phyloP scores from a whole-genome alignment of 2,329 filamentous ascomycete genomes.

The Orbilia brochopaga region DNA sequence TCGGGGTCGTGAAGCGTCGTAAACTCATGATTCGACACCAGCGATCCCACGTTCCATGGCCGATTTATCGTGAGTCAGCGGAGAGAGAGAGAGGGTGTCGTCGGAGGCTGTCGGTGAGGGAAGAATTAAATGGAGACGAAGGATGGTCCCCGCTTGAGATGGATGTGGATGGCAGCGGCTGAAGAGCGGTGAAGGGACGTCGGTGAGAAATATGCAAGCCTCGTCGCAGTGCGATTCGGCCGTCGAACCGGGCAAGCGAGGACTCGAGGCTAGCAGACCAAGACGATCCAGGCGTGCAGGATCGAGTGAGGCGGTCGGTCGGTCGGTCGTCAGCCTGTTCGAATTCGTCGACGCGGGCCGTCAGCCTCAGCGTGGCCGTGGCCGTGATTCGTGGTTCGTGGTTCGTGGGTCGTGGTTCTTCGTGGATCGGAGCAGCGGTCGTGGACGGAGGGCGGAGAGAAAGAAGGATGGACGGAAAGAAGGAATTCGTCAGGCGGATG shows the following conservation, averaged over 20 bases:
- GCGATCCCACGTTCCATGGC: constrained; percentile 19
- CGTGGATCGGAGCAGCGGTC: too few species aligned
- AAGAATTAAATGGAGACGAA: background rate
- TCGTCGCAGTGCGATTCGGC: constrained; percentile 1
- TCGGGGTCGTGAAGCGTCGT: constrained; percentile 41
- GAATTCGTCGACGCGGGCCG: too few species aligned
- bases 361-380: too few species aligned
- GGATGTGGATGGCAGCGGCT: background rate
- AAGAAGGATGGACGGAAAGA: too few species aligned
- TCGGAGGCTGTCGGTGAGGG: too few species aligned
- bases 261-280: too few species aligned
- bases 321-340: background rate
- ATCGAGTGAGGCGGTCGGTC: background rate
- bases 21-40: constrained; percentile 38
- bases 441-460: too few species aligned
- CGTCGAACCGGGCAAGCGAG: background rate
- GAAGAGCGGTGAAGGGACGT: background rate
- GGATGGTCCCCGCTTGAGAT: background rate
- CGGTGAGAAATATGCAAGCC: background rate
- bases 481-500: too few species aligned
- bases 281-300: too few species aligned
- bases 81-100: too few species aligned
- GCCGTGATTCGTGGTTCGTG: too few species aligned
- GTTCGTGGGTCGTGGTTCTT: too few species aligned
- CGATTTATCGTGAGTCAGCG: background rate